Conservation (phyloP, 1,284 basidiomycete genomes). For the Apiotrichum siamense region DNA sequence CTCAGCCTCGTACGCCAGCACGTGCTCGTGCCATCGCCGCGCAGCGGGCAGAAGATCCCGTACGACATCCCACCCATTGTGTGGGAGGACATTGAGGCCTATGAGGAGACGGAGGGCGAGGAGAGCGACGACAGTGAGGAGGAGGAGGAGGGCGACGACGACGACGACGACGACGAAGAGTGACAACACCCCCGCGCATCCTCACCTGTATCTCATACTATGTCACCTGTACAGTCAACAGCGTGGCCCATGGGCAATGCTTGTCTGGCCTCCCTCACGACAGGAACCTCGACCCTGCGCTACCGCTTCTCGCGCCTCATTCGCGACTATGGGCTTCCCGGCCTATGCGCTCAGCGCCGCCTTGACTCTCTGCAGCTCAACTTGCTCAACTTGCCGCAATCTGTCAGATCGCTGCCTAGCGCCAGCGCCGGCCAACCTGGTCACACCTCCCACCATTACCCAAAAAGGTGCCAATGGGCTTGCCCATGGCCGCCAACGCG, state of each 20-base stretch:
- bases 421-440: too few species aligned
- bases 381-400: too few species aligned
- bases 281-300: too few species aligned
- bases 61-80: neutral
- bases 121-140: too few species aligned
- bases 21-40: neutral
- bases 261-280: too few species aligned
- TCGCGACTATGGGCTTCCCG: too few species aligned
- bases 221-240: neutral
- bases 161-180: neutral
- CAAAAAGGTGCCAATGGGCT: neutral
- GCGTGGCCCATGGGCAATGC: too few species aligned
- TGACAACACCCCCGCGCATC: neutral
- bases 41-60: neutral
- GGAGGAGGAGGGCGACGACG: neutral
- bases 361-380: too few species aligned
- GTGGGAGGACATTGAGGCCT: neutral
- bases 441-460: neutral
- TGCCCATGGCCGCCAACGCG: neutral
- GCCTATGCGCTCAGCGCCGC: too few species aligned
- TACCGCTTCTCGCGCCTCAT: too few species aligned
- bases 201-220: neutral
- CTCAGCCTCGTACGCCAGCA: neutral
- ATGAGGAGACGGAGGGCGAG: neutral
- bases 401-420: too few species aligned